phyloP scores from a whole-genome alignment of 495 filamentous ascomycete species.

The Mytilinidion resinicola region DNA sequence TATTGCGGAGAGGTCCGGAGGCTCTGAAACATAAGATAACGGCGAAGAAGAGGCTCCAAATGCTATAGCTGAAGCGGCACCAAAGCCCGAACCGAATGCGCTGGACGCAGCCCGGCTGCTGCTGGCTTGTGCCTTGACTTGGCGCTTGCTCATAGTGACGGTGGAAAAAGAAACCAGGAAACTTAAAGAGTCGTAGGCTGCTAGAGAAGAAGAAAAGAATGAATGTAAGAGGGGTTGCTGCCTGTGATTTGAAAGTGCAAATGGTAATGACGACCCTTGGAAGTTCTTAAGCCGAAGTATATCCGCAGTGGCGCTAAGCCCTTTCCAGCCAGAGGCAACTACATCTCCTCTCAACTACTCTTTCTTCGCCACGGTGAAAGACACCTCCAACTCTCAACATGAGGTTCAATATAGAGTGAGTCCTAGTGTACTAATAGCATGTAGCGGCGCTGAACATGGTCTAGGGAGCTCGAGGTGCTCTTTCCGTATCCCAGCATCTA shows the following conservation, averaged over 20 bases:
- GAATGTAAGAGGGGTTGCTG: not conserved
- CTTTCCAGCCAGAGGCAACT: conserved; percentile 5
- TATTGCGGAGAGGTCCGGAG: conserved; percentile 71
- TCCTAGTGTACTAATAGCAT: conserved; percentile 3
- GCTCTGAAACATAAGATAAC: conserved; percentile 79
- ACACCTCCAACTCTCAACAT: conserved; percentile 47
- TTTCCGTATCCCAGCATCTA: conserved; percentile 98
- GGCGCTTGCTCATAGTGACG: conserved; percentile 54
- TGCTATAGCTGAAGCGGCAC: conserved; percentile 37
- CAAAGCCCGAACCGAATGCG: conserved; percentile 43
- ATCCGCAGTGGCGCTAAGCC: not conserved
- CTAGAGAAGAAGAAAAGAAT: conserved; percentile 1
- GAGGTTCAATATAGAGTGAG: conserved; percentile 95
- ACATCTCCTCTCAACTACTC: not conserved
- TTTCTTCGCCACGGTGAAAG: not conserved
- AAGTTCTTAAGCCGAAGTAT: not conserved
- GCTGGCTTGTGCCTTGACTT: conserved; percentile 64
- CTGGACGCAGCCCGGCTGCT: conserved; percentile 57
- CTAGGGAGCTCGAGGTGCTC: conserved; percentile 82
- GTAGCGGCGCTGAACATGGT: conserved; percentile 18
- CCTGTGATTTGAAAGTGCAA: too few relatives aligned
- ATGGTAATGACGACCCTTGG: too few relatives aligned
- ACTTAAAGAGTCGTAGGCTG: not conserved
- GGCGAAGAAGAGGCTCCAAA: conserved; percentile 51
- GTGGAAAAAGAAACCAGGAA: not conserved